phyloP scores from a whole-genome alignment of 768 basidiomycete species.

The Boletus vermiculosoides region DNA sequence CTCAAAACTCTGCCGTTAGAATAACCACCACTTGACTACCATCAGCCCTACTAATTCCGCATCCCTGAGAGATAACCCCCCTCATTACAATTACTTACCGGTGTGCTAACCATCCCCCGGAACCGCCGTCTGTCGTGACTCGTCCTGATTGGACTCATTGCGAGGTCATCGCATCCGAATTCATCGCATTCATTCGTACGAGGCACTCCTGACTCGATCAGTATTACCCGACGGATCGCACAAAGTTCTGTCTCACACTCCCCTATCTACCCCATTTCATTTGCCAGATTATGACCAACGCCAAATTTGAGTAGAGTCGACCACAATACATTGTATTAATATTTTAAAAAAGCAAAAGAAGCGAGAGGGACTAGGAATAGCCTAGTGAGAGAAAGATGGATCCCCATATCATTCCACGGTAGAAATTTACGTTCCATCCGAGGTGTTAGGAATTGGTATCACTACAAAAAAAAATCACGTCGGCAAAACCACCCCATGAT shows the following conservation, averaged over 20 bases:
- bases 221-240: background rate
- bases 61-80: background rate
- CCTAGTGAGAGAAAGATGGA: slow-evolving; percentile 9
- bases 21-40: background rate
- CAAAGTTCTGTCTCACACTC: background rate
- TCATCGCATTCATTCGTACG: too few species aligned
- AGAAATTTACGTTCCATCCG: slow-evolving; percentile 1
- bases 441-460: slow-evolving; percentile 15
- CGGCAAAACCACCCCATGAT: background rate
- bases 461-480: slow-evolving; percentile 12
- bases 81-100: background rate
- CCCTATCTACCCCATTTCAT: background rate
- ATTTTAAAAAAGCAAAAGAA: background rate
- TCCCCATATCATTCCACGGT: slow-evolving; percentile 3
- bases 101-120: background rate
- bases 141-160: background rate
- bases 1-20: background rate
- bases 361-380: slow-evolving; percentile 1
- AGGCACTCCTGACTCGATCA: background rate
- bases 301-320: background rate
- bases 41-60: background rate
- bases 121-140: background rate
- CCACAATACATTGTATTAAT: slow-evolving; percentile 6
- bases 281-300: background rate
- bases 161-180: too few species aligned